Evolutionary conservation across 129 eudicot genomes (phyloP).

Genomic region (Oenanthe sinensis): DNA sequence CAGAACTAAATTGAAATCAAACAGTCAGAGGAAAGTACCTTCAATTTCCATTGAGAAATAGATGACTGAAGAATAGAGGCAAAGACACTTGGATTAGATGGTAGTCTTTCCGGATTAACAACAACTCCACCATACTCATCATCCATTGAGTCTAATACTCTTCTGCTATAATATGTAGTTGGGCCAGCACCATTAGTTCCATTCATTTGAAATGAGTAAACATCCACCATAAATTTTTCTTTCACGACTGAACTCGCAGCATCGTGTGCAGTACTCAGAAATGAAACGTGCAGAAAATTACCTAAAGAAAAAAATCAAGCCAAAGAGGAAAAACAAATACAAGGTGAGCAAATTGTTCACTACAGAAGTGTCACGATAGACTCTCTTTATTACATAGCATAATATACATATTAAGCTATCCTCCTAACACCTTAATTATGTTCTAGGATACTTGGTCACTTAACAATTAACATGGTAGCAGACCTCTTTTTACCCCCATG

Average conservation of each 20-base stretch:
- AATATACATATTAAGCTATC: neutral
- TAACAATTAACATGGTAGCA: neutral
- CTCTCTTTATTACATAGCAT: too few relatives aligned
- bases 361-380: neutral
- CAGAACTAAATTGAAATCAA: neutral
- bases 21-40: constrained; percentile 27
- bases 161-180: constrained; percentile 19
- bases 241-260: constrained; percentile 18
- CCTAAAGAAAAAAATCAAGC: constrained; percentile 16
- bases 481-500: neutral
- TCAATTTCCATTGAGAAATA: constrained; percentile 48
- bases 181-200: constrained; percentile 34
- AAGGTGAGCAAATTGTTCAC: neutral
- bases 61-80: constrained; percentile 58
- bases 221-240: constrained; percentile 25
- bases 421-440: too few relatives aligned
- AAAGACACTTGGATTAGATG: constrained; percentile 45
- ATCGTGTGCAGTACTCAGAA: constrained; percentile 4
- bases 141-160: constrained; percentile 59
- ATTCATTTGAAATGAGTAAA: constrained; percentile 31
- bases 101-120: constrained; percentile 53
- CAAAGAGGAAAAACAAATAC: neutral
- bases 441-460: neutral
- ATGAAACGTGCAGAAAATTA: constrained; percentile 23
- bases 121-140: constrained; percentile 83